Evolutionary conservation across 345 rosid genomes (phyloP).

Genomic region (Murraya paniculata): DNA sequence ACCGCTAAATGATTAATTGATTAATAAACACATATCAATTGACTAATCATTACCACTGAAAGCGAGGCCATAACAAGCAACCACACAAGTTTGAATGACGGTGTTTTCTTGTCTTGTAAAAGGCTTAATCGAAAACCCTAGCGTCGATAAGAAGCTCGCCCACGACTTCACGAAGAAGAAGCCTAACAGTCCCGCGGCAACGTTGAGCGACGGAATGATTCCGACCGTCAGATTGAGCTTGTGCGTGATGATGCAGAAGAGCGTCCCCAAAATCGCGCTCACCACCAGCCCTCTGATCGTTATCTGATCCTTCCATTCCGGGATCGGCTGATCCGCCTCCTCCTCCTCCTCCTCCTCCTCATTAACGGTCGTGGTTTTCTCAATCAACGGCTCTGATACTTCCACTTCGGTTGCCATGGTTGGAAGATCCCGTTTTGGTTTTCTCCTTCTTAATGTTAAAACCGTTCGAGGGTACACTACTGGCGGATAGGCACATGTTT

Average conservation of each 20-base stretch:
- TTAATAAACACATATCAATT: too few species aligned
- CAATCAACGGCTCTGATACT: constrained; percentile 21
- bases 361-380: constrained; percentile 54
- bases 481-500: neutral
- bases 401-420: constrained; percentile 59
- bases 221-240: constrained; percentile 90
- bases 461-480: neutral
- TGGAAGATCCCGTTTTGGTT: neutral
- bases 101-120: constrained; percentile 94
- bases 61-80: constrained; percentile 93
- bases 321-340: constrained; percentile 37
- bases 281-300: constrained; percentile 68
- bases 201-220: constrained; percentile 82
- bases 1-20: neutral
- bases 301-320: constrained; percentile 94
- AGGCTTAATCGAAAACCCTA: constrained; percentile 60
- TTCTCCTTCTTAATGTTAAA: neutral
- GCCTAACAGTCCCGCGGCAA: constrained; percentile 90
- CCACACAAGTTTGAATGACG: constrained; percentile 94
- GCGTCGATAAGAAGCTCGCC: constrained; percentile 61
- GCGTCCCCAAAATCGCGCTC: constrained; percentile 65
- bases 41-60: constrained; percentile 51
- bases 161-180: constrained; percentile 92
- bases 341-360: constrained; percentile 22
- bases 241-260: constrained; percentile 89